Percentiles rank a stretch among this genome's conserved stretches.
These are phyloP conservation scores for Diphasiastrum complanatum DNA, from an alignment of 83 land plant species.

Conservation along the genomic window DNA sequence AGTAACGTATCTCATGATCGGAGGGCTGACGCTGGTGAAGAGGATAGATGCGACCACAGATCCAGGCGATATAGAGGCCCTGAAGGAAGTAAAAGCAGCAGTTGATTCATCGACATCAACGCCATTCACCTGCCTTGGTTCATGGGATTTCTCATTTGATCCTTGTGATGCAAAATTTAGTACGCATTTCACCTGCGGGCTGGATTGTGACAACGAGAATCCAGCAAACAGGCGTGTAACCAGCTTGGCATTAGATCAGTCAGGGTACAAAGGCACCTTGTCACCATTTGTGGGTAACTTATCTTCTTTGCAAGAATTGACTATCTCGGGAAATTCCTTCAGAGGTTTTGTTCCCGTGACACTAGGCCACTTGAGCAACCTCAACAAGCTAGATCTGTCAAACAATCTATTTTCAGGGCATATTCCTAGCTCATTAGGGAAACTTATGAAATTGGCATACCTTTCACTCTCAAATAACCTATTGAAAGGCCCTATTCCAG, in stretches of 20 bases:
- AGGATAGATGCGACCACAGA: background rate
- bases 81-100: slow-evolving; percentile 11
- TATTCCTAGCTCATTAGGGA: no score
- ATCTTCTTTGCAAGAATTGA: slow-evolving; percentile 8
- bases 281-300: slow-evolving; percentile 22
- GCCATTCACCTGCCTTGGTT: slow-evolving; percentile 19
- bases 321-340: slow-evolving; percentile 20
- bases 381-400: no score
- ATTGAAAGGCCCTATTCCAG: no score
- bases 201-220: slow-evolving; percentile 12
- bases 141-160: slow-evolving; percentile 30
- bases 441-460: no score
- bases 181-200: slow-evolving; percentile 20
- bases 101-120: slow-evolving; percentile 4
- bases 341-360: slow-evolving; percentile 6
- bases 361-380: no score
- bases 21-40: no score
- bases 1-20: no score
- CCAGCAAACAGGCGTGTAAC: slow-evolving; percentile 9
- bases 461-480: no score
- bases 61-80: slow-evolving; percentile 10
- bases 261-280: slow-evolving; percentile 21
- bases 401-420: no score
- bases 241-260: slow-evolving; percentile 17
- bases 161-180: slow-evolving; percentile 21